Evolutionary conservation across 106 monocot genomes (phyloP), one percentile per base, ranked within the genome.

Genomic region (Dendrobium officinale): DNA sequence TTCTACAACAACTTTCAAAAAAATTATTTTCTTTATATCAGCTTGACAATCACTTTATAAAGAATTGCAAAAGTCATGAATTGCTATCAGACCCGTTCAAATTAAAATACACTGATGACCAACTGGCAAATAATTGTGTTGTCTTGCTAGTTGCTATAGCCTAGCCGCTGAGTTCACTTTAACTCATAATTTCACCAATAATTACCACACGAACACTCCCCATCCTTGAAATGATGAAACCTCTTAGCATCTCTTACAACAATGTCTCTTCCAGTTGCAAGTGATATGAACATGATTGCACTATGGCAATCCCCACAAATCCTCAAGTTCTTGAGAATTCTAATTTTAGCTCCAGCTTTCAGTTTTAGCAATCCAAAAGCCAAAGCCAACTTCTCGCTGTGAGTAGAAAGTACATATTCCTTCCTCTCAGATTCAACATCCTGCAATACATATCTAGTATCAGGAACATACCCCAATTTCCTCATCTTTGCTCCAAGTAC

Each of bases 281-380:
- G 81, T 11, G 90, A 79, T 85, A 93, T 90, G 79, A 93, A 83
- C 81, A 86, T 88, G 42, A 93, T 86, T 24, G 90, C 93, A 67
- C 47, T 72, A 81, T 93, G 93, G 78, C 93, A 93, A 83, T 90
- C 93, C 40, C 88, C 86, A 24, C 92, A 93, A 22, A 93, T 93
- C 70, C 90, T 93, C 77, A 93, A 88, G 80, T 93, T 93, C 83
- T 93, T 90, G 17, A 93, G 77, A 84, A 93, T 83, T 81, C 88
- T 86, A 76, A 88, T 66, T 10, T 84, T 72, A 42, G 85, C 88
- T 80, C 86, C 85, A 42, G 7, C 24, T 6, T 85, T 81, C 77
- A 93, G 78, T 75, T 83, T 88, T 29, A 93, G 47, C 42, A 90
- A 82, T 13, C 93, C 90, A 81, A 80, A 90, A 2, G 79, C 88